phyloP scores from a whole-genome alignment of 139 green algal genomes.

The Haematococcus lacustris region DNA sequence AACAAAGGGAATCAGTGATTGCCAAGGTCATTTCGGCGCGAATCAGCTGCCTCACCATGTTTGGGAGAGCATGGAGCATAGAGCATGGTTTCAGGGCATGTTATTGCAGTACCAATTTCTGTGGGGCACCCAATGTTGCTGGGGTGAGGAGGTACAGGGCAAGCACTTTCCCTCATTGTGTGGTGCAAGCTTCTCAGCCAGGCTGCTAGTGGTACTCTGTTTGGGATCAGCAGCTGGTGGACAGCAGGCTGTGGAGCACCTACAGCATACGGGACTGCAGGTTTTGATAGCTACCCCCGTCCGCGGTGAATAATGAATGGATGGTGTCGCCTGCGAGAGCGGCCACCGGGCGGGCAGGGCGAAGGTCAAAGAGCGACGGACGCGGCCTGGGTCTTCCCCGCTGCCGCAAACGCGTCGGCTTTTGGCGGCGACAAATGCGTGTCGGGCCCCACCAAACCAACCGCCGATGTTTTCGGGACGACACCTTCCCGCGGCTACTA shows the following conservation, averaged over 20 bases:
- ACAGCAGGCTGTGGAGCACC: conserved; percentile 17
- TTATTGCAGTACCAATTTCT: neutral
- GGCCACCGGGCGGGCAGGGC: too few species aligned
- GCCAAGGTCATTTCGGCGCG: neutral
- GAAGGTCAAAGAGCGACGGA: too few species aligned
- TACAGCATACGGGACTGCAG: conserved; percentile 86
- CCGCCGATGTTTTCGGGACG: too few species aligned
- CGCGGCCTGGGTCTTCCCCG: too few species aligned
- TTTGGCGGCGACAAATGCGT: too few species aligned
- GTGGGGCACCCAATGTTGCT: neutral
- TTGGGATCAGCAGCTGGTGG: neutral
- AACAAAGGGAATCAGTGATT: neutral
- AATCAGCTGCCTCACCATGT: neutral
- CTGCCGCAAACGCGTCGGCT: too few species aligned
- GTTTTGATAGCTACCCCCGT: conserved; percentile 82
- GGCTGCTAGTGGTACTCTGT: neutral
- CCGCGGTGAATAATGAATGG: conserved; percentile 76
- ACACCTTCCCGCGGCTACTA: too few species aligned
- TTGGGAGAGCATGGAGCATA: neutral
- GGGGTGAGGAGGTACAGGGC: neutral
- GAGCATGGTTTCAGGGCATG: neutral
- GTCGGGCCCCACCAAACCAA: too few species aligned
- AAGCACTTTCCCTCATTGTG: neutral
- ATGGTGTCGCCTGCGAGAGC: conserved; percentile 17
- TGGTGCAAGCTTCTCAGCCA: neutral